phyloP scores from a whole-genome alignment of 352 stramenopile genomes.

The Pythium myriotylum region DNA sequence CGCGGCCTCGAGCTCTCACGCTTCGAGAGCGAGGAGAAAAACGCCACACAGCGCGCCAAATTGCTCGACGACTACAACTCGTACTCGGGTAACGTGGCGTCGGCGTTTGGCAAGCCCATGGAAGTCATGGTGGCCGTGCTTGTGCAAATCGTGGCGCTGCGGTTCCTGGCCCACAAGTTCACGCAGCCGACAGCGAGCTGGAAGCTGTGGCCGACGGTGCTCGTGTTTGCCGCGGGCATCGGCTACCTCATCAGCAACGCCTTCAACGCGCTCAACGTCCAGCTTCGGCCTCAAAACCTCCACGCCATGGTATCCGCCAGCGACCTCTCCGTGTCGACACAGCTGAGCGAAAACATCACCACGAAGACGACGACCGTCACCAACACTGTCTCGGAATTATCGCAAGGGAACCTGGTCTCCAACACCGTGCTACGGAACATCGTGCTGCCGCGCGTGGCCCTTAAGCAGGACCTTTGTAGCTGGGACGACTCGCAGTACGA shows the following conservation, averaged over 20 bases:
- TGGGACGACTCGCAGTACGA: neutral
- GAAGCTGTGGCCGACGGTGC: neutral
- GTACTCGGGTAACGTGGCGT: conserved; percentile 11
- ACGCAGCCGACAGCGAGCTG: neutral
- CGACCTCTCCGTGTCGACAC: conserved; percentile 1
- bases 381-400: neutral
- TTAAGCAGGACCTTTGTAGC: conserved; percentile 1
- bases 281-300: conserved; percentile 2
- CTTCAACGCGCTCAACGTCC: conserved; percentile 19
- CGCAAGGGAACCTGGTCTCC: neutral
- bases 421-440: no score
- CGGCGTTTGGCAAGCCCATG: neutral
- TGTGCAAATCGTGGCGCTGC: conserved; percentile 7
- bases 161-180: conserved; percentile 4
- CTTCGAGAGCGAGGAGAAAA: conserved; percentile 8
- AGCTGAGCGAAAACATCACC: neutral
- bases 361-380: neutral
- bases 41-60: conserved; percentile 5
- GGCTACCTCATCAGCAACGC: conserved; percentile 12
- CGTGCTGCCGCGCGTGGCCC: neutral
- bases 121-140: conserved; percentile 7
- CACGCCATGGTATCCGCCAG: neutral
- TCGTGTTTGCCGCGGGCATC: neutral
- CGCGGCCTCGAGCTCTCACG: conserved; percentile 16
- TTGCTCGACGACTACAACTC: conserved; percentile 27